A percentile compares a stretch with the other conserved stretches of the same genome.
These are phyloP conservation scores for Kuraishia floccosa DNA, from an alignment of 805 yeast genomes.

Conservation along the genomic window DNA sequence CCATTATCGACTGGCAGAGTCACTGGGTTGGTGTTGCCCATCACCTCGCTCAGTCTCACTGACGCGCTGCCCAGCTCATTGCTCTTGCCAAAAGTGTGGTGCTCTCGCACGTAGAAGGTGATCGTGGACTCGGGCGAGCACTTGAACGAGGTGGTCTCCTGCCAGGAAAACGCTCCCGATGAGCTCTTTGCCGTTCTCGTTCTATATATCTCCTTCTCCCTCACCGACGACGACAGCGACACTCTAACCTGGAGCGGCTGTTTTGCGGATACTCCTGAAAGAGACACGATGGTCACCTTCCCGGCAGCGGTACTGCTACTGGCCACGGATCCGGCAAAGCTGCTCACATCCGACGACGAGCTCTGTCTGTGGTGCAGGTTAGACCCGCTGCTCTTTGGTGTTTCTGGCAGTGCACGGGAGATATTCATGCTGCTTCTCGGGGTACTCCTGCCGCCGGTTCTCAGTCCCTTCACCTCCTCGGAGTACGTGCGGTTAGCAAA, in stretches of 20 bases:
- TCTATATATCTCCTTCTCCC: conserved; percentile 48
- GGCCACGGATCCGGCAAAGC: conserved; percentile 24
- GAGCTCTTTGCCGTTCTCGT: conserved; percentile 47
- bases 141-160: conserved; percentile 58
- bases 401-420: too few species aligned
- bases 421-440: too few species aligned
- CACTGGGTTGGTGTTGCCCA: conserved; percentile 32
- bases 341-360: conserved; percentile 21
- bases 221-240: conserved; percentile 23
- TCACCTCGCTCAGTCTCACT: conserved; percentile 37
- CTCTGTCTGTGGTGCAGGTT: conserved; percentile 7
- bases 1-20: conserved; percentile 26
- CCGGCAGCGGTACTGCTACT: conserved; percentile 29
- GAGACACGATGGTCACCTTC: conserved; percentile 33
- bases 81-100: conserved; percentile 66
- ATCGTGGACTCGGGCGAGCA: conserved; percentile 52
- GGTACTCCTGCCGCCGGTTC: conserved; percentile 24
- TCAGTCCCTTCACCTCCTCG: conserved; percentile 22
- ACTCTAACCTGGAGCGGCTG: conserved; percentile 40
- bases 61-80: conserved; percentile 50
- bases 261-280: conserved; percentile 8
- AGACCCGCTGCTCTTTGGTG: conserved; percentile 4
- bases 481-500: too few species aligned
- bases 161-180: conserved; percentile 37
- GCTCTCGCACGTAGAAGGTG: conserved; percentile 49